Evolutionary conservation across 257 asterid species (phyloP).

Genomic region (Plantago ovata): DNA sequence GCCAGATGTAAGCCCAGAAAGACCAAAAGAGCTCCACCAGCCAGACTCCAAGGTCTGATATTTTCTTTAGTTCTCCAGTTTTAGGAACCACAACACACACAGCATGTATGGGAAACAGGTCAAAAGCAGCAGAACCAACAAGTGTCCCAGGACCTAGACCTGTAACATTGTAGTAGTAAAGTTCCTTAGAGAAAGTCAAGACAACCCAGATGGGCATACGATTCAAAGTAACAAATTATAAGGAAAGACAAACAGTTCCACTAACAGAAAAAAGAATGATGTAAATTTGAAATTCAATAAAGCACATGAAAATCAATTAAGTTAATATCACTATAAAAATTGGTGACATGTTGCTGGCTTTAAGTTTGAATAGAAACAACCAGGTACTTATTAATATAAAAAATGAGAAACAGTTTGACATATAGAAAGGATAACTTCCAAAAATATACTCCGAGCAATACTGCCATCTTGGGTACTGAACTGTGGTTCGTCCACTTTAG

Average conservation of each 20-base stretch:
- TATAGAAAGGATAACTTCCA: no score
- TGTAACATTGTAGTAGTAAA: conserved; percentile 22
- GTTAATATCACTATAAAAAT: no score
- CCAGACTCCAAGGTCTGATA: conserved; percentile 94
- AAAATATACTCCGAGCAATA: no score
- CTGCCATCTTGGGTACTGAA: no score
- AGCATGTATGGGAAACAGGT: conserved; percentile 95
- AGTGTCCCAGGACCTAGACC: conserved; percentile 99
- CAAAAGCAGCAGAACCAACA: conserved; percentile 98
- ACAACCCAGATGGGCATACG: not conserved
- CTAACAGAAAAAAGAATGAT: no score
- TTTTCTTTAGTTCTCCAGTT: conserved; percentile 88
- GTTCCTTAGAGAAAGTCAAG: conserved; percentile 6
- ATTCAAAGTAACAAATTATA: not conserved
- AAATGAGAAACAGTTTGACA: no score
- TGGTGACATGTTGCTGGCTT: no score
- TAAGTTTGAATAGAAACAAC: no score
- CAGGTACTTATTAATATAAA: no score
- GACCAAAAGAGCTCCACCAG: conserved; percentile 97
- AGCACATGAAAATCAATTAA: no score
- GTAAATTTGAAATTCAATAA: no score
- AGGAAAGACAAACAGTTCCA: not conserved
- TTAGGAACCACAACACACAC: conserved; percentile 92
- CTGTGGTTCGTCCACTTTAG: no score
- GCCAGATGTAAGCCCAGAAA: conserved; percentile 98